These are phyloP conservation scores for Hibiscus mutabilis DNA, from an alignment of 345 rosid species.

Conservation along the genomic window DNA sequence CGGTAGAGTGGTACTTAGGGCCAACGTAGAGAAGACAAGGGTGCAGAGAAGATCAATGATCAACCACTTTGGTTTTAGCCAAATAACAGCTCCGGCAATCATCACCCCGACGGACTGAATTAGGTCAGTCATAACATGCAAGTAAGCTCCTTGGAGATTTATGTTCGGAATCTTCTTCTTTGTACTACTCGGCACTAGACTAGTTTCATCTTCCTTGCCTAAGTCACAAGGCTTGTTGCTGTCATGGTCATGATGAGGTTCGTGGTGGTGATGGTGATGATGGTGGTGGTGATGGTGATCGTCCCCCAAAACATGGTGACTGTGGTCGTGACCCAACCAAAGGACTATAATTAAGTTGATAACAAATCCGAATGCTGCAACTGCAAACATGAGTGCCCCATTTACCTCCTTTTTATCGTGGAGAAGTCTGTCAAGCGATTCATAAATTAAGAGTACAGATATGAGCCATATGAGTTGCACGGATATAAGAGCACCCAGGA, in stretches of 20 bases:
- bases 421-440: constrained; percentile 58
- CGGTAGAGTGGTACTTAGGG: constrained; percentile 46
- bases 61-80: constrained; percentile 59
- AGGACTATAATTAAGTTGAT: constrained; percentile 57
- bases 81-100: constrained; percentile 70
- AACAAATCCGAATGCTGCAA: constrained; percentile 68
- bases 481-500: constrained; percentile 72
- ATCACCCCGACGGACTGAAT: constrained; percentile 79
- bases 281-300: constrained; percentile 20
- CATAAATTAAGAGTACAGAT: constrained; percentile 51
- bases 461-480: constrained; percentile 79
- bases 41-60: constrained; percentile 71
- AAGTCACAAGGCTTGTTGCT: constrained; percentile 13
- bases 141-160: constrained; percentile 78
- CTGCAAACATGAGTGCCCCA: constrained; percentile 65
- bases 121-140: constrained; percentile 69
- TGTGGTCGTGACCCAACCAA: constrained; percentile 74
- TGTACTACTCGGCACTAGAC: constrained; percentile 22
- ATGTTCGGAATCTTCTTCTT: constrained; percentile 38
- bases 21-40: constrained; percentile 54
- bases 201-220: constrained; percentile 29
- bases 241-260: constrained; percentile 21
- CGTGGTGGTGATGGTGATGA: constrained; percentile 12
- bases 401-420: constrained; percentile 38
- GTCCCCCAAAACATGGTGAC: constrained; percentile 26